phyloP scores from a whole-genome alignment of 83 land plant genomes.

The Picea mariana region DNA sequence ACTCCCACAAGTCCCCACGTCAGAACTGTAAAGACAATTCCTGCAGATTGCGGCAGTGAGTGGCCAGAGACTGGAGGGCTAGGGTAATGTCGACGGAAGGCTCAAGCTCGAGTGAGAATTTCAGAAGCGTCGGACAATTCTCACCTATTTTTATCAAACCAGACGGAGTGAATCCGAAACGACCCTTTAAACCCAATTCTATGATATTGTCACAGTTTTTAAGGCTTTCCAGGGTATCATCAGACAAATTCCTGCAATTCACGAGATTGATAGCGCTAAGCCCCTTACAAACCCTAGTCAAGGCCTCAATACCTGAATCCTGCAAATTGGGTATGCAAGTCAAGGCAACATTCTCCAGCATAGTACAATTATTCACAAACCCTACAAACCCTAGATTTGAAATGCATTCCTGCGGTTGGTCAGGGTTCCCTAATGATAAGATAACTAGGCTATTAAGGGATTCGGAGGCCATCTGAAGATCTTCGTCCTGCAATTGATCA shows the following conservation, averaged over 20 bases:
- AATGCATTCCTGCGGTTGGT: conserved; percentile 22
- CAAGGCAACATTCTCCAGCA: conserved; percentile 24
- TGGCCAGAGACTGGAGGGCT: conserved; percentile 27
- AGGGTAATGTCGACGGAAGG: conserved; percentile 18
- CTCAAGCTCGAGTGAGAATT: conserved; percentile 22
- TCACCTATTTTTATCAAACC: conserved; percentile 34
- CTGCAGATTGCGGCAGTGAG: conserved; percentile 17
- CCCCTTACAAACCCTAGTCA: conserved; percentile 19
- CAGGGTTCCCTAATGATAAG: conserved; percentile 23
- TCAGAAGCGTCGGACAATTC: conserved; percentile 30
- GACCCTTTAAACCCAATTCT: conserved; percentile 12
- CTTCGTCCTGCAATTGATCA: conserved; percentile 27
- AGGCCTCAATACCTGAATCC: conserved; percentile 20
- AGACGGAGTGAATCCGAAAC: conserved; percentile 26
- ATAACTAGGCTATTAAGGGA: conserved; percentile 6
- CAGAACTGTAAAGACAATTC: conserved; percentile 27
- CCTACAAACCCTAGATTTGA: conserved; percentile 27
- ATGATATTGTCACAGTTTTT: conserved; percentile 12
- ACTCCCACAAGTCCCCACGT: too few species aligned
- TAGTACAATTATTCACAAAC: conserved; percentile 20
- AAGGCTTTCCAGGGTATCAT: conserved; percentile 22
- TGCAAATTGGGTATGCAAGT: conserved; percentile 23
- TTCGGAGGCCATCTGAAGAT: conserved; percentile 17
- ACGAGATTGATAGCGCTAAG: conserved; percentile 21
- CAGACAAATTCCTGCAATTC: conserved; percentile 18